Evolutionary conservation across 73 alveolate genomes (phyloP).

Genomic region (Stentor roeselii): DNA sequence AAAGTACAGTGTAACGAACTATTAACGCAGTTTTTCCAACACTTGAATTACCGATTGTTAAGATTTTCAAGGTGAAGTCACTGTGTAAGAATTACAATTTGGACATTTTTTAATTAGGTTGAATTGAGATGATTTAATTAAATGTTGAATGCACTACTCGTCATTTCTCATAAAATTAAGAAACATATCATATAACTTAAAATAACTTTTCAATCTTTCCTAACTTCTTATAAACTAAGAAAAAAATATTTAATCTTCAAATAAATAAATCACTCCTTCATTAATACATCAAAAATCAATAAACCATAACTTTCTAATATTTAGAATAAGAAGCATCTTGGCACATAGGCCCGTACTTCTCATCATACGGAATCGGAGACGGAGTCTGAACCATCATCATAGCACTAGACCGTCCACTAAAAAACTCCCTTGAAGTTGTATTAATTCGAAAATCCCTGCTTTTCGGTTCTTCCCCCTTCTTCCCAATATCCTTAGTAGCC

Average conservation of each 20-base stretch:
- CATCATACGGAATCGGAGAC: not conserved
- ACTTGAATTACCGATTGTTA: conserved; percentile 57
- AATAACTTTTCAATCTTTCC: too few species aligned
- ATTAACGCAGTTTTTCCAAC: conserved; percentile 65
- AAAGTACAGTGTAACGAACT: too few species aligned
- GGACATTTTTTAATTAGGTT: too few species aligned
- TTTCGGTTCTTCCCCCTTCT: not conserved
- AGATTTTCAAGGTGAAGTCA: conserved; percentile 44
- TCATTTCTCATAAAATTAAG: too few species aligned
- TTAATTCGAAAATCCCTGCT: not conserved
- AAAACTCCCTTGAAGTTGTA: conserved; percentile 1
- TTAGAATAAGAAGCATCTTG: conserved; percentile 1
- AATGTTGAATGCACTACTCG: too few species aligned
- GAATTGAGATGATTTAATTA: too few species aligned
- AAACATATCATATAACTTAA: too few species aligned
- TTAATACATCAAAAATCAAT: not conserved
- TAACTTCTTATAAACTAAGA: not conserved
- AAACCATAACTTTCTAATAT: not conserved
- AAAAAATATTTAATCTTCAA: not conserved
- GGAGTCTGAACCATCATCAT: conserved; percentile 2
- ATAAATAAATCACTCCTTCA: not conserved
- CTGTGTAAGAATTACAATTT: too few species aligned
- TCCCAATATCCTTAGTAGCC: not conserved
- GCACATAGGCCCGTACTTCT: not conserved
- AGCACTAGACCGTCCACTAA: not conserved